Percentiles rank a stretch among this genome's conserved stretches.
Evolutionary conservation across 1,139 yeast species (phyloP).

Genomic region (Saccharomyces hybrid): DNA sequence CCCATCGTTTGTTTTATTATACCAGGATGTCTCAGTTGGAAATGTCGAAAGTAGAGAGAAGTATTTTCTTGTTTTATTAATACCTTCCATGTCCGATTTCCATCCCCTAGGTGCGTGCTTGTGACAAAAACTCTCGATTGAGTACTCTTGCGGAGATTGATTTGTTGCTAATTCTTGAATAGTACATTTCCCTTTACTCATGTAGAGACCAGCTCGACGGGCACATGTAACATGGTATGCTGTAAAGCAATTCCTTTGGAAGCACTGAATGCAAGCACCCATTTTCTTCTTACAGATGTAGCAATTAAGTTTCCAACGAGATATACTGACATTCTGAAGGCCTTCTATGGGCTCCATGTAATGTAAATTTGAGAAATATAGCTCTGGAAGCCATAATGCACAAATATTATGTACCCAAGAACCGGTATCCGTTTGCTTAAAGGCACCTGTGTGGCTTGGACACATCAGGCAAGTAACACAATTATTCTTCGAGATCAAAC

Average conservation of each 20-base stretch:
- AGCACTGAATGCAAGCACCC: constrained; percentile 93
- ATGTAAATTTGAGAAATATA: constrained; percentile 75
- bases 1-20: neutral
- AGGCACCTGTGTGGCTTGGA: constrained; percentile 86
- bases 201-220: constrained; percentile 66
- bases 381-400: constrained; percentile 86
- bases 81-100: constrained; percentile 40
- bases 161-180: constrained; percentile 49
- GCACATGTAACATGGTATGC: constrained; percentile 97
- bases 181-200: constrained; percentile 70
- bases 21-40: neutral
- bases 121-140: constrained; percentile 63
- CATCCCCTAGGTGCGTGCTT: constrained; percentile 56
- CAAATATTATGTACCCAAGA: constrained; percentile 94
- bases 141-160: constrained; percentile 12
- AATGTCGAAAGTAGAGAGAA: constrained; percentile 25
- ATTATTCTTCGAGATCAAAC: constrained; percentile 55
- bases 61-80: constrained; percentile 48
- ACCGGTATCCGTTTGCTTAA: constrained; percentile 80
- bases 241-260: constrained; percentile 64
- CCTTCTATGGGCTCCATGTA: constrained; percentile 96
- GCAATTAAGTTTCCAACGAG: constrained; percentile 77
- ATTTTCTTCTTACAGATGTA: constrained; percentile 70
- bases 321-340: constrained; percentile 58
- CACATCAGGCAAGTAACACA: constrained; percentile 68